Conservation (phyloP, 345 rosid species). For the Salix suchowensis region DNA sequence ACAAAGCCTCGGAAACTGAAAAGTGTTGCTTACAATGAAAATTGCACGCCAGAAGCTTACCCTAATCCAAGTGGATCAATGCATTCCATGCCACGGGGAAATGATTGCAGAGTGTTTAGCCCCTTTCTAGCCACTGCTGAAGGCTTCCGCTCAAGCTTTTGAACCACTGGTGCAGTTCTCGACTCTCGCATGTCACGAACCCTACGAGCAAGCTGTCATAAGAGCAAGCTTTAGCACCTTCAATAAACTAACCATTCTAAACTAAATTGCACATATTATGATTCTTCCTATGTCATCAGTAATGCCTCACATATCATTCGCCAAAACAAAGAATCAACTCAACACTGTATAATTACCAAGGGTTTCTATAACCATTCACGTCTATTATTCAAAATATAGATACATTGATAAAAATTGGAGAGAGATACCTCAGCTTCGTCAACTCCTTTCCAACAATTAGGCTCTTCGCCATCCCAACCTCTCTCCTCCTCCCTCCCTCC, state of each 20-base stretch:
- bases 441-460: constrained; percentile 90
- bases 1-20: not conserved
- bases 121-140: constrained; percentile 42
- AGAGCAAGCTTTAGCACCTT: constrained; percentile 8
- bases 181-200: constrained; percentile 96
- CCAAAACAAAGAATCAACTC: not conserved
- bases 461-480: constrained; percentile 87
- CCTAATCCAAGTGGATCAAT: constrained; percentile 93
- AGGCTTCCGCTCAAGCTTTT: constrained; percentile 59
- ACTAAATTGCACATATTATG: not conserved
- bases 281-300: not conserved
- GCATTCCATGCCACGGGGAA: constrained; percentile 96
- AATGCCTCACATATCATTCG: not conserved
- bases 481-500: constrained; percentile 56
- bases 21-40: not conserved
- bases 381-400: not conserved
- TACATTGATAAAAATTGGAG: not conserved
- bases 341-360: not conserved
- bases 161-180: constrained; percentile 72
- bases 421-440: constrained; percentile 72
- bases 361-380: not conserved
- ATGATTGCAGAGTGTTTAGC: constrained; percentile 63
- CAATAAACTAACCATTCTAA: not conserved
- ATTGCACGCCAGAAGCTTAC: constrained; percentile 33
- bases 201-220: constrained; percentile 76